Base-by-base conservation (phyloP, 108 stramenopile species). In the Cyclotella atomus region DNA sequence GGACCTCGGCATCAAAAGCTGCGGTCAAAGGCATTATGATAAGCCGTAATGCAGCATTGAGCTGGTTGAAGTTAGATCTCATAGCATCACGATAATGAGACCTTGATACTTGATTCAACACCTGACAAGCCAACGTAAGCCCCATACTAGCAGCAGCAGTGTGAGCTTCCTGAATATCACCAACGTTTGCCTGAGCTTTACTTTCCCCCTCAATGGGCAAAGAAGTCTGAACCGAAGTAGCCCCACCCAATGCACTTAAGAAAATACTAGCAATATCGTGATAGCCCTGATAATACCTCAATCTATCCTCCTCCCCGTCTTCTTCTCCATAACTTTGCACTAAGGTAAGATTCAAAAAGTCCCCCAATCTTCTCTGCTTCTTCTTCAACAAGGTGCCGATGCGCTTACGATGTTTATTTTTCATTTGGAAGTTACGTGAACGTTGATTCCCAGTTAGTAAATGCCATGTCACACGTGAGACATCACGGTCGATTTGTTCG, bases 271-370 rank as follows among this genome's bases (percentile, higher is more conserved):
- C 88, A 12, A 95, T 88, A 75, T 95, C 94, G 66, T 95, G 94
- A 81, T 87, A 95, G 21, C 94, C 94, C 61, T 95, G 94, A 79
- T 92, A 95, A 73, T 95, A 95, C 44, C 89, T 68, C 61, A 95
- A 61, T 59, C 67, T 49, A 24, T 79, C 62, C 15, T 59, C 55
- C 20, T 29, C 75, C n/a, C 54, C 38, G n/a, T 28, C 33, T 29
- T 49, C 46, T 27, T 41, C 50, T 14, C 21, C 73, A 41, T 87
- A 89, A 35, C 87, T 86, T 65, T 78, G 64, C 16, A 84, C 77
- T 65, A 94, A 68, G 4, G 82, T 79, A 64, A 89, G 52, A 67
- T 95, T 92, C 75, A 95, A 82, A 50, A 89, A 75, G 73, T 92
- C 89, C 34, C 88, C 91, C 46, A 95, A 52, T 35, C 94, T 81